Base-by-base conservation (phyloP, 2,329 filamentous ascomycete genomes). In the Hypomyces rosellus region DNA sequence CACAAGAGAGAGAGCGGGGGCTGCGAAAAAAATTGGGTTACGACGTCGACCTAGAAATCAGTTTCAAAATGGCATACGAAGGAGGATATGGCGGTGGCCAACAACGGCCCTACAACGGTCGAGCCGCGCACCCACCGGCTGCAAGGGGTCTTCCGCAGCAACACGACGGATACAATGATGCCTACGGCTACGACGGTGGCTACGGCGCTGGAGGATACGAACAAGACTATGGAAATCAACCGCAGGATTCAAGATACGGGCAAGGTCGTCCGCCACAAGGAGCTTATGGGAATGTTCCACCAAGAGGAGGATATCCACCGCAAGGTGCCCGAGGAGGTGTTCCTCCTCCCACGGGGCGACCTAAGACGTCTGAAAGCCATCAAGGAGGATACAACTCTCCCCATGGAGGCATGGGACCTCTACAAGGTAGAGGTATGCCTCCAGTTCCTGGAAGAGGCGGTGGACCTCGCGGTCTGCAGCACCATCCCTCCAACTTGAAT, bases 51-150 rank as follows among this genome's bases (percentile, higher is more conserved):
- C 25, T 11, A 11, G 25, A 30, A 30, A 30, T 2, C 6, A 11
- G 6, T 3, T 30, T 30, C 25, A 50, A 53, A 46, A 81, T 81
- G 77, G 74, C 76, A 42, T 79, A 78, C 60, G 72, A 77, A 54
- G 71, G 68, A 54, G 72, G 68, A 54, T 77, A 75, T 46, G 55
- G 56, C 18, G 57, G 68, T 50, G 67, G 59, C 41, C 71, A 74
- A 47, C 71, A 76, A 59, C 72, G 73, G 51, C 70, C 72, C n/a
- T 77, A 78, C 59, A 70, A 68, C 54, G 74, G 74, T 36, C 70
- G 68, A 33, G 72, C 69, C 46, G 68, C 69, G 41, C 72, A 70
- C 49, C 65, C 72, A 48, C 65, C 69, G 44, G 61, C 58, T 43
- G 68, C 69, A 37, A 69, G 70, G 20, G 59, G 54, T 38, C 61